Evolutionary conservation across 768 basidiomycete genomes (phyloP).

Genomic region (Mycena latifolia): DNA sequence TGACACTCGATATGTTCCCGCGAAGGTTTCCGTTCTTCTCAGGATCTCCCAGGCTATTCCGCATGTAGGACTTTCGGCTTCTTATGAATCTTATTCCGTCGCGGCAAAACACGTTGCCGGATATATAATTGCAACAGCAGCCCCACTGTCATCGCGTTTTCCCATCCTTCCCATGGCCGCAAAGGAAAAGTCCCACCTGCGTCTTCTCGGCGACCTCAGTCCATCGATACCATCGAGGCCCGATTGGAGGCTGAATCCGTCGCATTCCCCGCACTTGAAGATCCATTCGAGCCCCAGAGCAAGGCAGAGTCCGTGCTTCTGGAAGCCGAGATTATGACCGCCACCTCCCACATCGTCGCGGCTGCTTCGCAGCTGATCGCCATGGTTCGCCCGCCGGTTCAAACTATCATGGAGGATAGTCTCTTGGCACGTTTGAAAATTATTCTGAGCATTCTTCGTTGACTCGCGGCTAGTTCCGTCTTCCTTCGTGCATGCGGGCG

Average conservation of each 20-base stretch:
- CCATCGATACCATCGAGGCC: slow-evolving; percentile 17
- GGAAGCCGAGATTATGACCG: slow-evolving; percentile 20
- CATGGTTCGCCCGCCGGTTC: slow-evolving; percentile 35
- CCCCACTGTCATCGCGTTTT: background rate
- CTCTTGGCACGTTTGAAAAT: background rate
- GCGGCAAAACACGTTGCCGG: slow-evolving; percentile 4
- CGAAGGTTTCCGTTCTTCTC: no score
- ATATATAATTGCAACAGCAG: background rate
- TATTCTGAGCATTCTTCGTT: background rate
- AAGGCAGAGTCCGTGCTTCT: slow-evolving; percentile 15
- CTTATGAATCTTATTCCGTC: no score
- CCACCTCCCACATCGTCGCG: slow-evolving; percentile 34
- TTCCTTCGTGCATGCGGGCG: slow-evolving; percentile 28
- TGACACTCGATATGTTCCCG: no score
- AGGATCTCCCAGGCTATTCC: no score
- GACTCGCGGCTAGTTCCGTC: slow-evolving; percentile 9
- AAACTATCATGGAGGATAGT: slow-evolving; percentile 30
- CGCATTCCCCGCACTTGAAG: slow-evolving; percentile 6
- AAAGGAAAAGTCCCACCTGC: slow-evolving; percentile 13
- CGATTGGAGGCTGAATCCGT: slow-evolving; percentile 15
- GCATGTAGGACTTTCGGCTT: no score
- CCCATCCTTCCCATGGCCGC: slow-evolving; percentile 1
- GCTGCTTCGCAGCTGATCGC: slow-evolving; percentile 41
- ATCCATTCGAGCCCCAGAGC: background rate
- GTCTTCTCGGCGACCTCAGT: slow-evolving; percentile 27